Evolutionary conservation across 768 basidiomycete species (phyloP), one percentile per base, ranked within the genome.

Genomic region (Agaricus subrufescens): DNA sequence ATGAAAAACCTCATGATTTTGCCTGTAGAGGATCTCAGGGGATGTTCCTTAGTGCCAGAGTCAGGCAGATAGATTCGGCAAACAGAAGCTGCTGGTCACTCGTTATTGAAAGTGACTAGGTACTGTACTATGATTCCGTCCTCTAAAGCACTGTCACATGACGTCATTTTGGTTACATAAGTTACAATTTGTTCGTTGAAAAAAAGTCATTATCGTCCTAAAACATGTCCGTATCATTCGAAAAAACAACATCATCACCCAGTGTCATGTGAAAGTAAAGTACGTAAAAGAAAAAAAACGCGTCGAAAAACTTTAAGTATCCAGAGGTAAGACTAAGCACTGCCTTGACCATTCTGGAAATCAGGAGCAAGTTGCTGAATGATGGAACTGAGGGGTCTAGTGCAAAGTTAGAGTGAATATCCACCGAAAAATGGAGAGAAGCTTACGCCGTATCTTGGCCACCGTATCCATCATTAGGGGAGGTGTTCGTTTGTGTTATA

Each of bases 1-100:
- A 92, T 89, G 62, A 74, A 80, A 73, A 93, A 91, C 73, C 87
- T 89, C 90, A 93, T 93, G 47, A 34, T 62, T 9, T 34, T 34
- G 34, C 34, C 11, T 34, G 8, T 34, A 6, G 7, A 34, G 34
- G 34, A 34, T 34, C 34, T 34, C 34, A 34, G 34, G 11, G 34
- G 11, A 34, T 34, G 34, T 34, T 11, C 7, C 34, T 8, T 11
- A 34, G 34, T 34, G 5, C 34, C 34, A 11, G 11, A 34, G 11
- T 7, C 34, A 34, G 34, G 34, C 34, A 34, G 34, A 34, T 34
- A 34, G n/a, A 31, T 52, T 44, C 51, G 44, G 34, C 29, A 30
- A 51, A 51, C 44, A 27, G 27, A 42, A 51, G 38, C 38, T 19
- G 27, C 38, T 52, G 42, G 26, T 43, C 14, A 52, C 34, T 34